Percentiles rank a stretch among this genome's conserved stretches.
Evolutionary conservation across 768 basidiomycete species (phyloP).

Genomic region (Scleroderma citrinum): DNA sequence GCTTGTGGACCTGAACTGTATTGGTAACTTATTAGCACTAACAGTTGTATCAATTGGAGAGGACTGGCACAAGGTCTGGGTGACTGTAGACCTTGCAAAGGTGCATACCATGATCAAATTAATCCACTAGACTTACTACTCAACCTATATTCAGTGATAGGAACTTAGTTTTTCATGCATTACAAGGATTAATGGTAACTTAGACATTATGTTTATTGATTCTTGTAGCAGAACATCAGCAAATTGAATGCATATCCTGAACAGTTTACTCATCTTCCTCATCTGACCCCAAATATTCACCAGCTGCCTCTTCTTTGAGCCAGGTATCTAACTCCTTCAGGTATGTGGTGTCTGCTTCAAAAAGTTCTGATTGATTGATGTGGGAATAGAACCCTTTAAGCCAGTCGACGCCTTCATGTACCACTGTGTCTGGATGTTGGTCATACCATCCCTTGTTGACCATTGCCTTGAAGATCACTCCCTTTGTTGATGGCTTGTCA

Average conservation of each 20-base stretch:
- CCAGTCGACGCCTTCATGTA: too few species aligned
- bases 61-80: too few species aligned
- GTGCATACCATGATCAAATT: not conserved
- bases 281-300: not conserved
- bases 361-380: too few species aligned
- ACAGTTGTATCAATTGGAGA: too few species aligned
- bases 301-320: not conserved
- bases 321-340: too few species aligned
- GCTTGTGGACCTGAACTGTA: not conserved
- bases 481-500: not conserved
- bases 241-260: not conserved
- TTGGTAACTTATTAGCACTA: not conserved
- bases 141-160: not conserved
- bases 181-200: too few species aligned
- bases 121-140: not conserved
- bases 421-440: too few species aligned
- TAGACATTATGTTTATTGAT: too few species aligned
- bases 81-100: not conserved
- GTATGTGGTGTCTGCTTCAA: not conserved
- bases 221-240: too few species aligned
- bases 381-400: too few species aligned
- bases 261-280: not conserved
- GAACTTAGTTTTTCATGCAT: not conserved
- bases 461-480: not conserved
- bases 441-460: not conserved